A percentile compares a stretch with the other conserved stretches of the same genome.
These are phyloP conservation scores for Tylopilus plumbeoviolaceoides DNA, from an alignment of 768 basidiomycete genomes.

Conservation along the genomic window DNA sequence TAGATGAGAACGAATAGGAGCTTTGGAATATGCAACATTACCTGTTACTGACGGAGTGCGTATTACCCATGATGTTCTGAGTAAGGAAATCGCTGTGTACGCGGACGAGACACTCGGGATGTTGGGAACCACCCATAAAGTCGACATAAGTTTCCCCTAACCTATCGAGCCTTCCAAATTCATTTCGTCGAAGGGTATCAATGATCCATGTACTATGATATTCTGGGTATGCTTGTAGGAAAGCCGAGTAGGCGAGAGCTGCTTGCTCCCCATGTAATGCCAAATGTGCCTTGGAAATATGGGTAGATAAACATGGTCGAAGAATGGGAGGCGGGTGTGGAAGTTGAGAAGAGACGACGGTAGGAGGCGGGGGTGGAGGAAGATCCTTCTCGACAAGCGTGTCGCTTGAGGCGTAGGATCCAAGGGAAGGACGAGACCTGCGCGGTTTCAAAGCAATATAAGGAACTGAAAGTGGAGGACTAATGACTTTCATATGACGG, in stretches of 20 bases:
- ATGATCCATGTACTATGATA: slow-evolving; percentile 68
- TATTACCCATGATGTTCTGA: slow-evolving; percentile 69
- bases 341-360: not conserved
- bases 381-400: not conserved
- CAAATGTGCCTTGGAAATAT: slow-evolving; percentile 26
- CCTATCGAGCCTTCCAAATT: slow-evolving; percentile 56
- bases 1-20: not conserved
- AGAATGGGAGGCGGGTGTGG: not conserved
- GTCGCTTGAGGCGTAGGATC: not conserved
- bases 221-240: slow-evolving; percentile 46
- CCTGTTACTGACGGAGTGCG: slow-evolving; percentile 82
- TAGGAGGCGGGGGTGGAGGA: not conserved
- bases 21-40: slow-evolving; percentile 23
- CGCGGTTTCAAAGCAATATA: not conserved
- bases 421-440: not conserved
- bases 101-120: slow-evolving; percentile 72
- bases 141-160: slow-evolving; percentile 76
- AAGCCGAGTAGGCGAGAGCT: slow-evolving; percentile 44
- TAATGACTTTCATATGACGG: slow-evolving; percentile 3
- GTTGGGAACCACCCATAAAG: slow-evolving; percentile 81
- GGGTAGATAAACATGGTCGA: slow-evolving; percentile 14
- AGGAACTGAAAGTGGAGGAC: slow-evolving; percentile 31
- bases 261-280: slow-evolving; percentile 32
- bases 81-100: slow-evolving; percentile 69
- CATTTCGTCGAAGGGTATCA: slow-evolving; percentile 60